Base-by-base conservation (phyloP, 1,284 basidiomycete species). In the Malassezia furfur region DNA sequence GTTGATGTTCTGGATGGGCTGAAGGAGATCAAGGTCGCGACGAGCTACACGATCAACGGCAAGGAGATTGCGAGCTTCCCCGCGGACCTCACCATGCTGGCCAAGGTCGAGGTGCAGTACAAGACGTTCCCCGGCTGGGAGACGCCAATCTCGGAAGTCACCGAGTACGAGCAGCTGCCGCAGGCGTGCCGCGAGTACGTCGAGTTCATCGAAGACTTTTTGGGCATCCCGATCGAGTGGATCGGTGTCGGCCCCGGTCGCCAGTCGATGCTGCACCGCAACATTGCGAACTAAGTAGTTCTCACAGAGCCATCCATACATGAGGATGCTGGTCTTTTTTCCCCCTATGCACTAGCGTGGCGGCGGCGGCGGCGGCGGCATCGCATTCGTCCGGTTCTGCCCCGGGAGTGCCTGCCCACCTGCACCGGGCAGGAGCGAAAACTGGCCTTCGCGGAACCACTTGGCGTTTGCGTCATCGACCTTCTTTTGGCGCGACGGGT, bases 61-160 rank as follows among this genome's bases (percentile, higher is more conserved):
- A 81, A 86, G 70, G 84, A 86, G 70, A 79, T 94, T 19, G 74
- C 80, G 14, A 85, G 88, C 37, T 96, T 98, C 82, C 93, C 93
- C 85, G 91, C 91, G 62, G 85, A 96, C 77, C 81, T 96, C 43
- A 88, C 88, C 61, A 76, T 85, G 34, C 81, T 96, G 19, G 84
- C 81, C 19, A 80, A 83, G 61, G 89, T 93, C 19, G 82, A 89
- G 54, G 93, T 98, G 44, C 80, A 84, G 62, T 98, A 98, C 78
- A 83, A 84, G 63, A 91, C 88, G 2, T 77, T 98, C 6, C 86
- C 90, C 3, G 94, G 94, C 37, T 99, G 94, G 94, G 81, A 91
- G 76, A 78, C 81, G 8, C 82, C 85, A 52, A 96, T 96, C 69
- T 81, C 82, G 49, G 76, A 81, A 1, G 78, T 79, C 59, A 83